Conservation (phyloP, 805 yeast species). For the Wickerhamiella shivajii region DNA sequence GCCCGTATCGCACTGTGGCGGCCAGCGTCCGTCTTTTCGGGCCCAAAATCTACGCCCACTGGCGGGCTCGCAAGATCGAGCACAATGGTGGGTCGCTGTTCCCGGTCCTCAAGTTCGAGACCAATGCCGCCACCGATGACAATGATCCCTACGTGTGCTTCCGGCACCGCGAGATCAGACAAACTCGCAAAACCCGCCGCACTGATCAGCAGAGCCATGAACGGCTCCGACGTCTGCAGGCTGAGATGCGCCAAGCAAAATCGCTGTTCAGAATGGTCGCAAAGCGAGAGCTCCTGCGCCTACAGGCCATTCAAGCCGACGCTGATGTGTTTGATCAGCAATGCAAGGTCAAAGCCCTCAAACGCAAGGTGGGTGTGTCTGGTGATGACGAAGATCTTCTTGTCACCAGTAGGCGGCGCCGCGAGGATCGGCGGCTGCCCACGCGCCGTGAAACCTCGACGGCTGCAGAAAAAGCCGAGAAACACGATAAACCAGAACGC, state of each 20-base stretch:
- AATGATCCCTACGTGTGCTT: slow-evolving; percentile 87
- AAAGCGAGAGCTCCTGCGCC: slow-evolving; percentile 53
- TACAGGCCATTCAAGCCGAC: slow-evolving; percentile 49
- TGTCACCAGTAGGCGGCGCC: slow-evolving; percentile 32
- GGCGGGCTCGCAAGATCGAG: slow-evolving; percentile 59
- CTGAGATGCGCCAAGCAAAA: slow-evolving; percentile 64
- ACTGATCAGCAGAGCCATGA: slow-evolving; percentile 86
- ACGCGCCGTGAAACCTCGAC: slow-evolving; percentile 3
- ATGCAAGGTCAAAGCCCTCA: slow-evolving; percentile 53
- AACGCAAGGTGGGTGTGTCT: slow-evolving; percentile 58
- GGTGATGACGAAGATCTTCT: slow-evolving; percentile 78
- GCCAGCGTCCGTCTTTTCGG: slow-evolving; percentile 39
- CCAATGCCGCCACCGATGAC: slow-evolving; percentile 65
- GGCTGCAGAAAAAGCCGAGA: slow-evolving; percentile 7
- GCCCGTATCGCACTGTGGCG: slow-evolving; percentile 15
- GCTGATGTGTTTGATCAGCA: slow-evolving; percentile 57
- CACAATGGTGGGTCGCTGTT: slow-evolving; percentile 55
- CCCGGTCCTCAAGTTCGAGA: slow-evolving; percentile 73
- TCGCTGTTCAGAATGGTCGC: slow-evolving; percentile 55
- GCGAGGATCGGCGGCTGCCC: slow-evolving; percentile 11
- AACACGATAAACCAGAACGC: slow-evolving; percentile 13
- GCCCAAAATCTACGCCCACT: slow-evolving; percentile 55
- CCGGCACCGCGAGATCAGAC: slow-evolving; percentile 88
- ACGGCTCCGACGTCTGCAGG: slow-evolving; percentile 55
- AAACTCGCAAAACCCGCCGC: slow-evolving; percentile 89